These are phyloP conservation scores for Neurospora tetrasperma DNA, from an alignment of 495 filamentous ascomycete species.

Conservation along the genomic window DNA sequence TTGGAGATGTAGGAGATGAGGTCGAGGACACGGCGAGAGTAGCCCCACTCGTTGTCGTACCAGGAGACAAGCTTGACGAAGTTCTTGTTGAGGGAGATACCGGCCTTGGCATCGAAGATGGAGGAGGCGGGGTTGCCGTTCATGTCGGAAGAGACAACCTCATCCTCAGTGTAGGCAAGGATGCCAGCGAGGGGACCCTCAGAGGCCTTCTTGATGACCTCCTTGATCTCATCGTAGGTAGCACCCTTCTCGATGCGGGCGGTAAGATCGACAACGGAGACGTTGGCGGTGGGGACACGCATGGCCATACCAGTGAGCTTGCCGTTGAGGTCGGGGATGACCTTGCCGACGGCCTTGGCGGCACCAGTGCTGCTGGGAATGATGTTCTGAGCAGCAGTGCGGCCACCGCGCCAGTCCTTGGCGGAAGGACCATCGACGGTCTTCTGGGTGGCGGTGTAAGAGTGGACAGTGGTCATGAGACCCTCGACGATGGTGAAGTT, in stretches of 20 bases:
- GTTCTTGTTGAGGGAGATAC: slow-evolving; percentile 94
- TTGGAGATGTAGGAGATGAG: slow-evolving; percentile 88
- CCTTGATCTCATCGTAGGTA: slow-evolving; percentile 91
- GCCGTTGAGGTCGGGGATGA: slow-evolving; percentile 93
- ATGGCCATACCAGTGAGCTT: slow-evolving; percentile 99
- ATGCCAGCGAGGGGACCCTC: slow-evolving; percentile 72
- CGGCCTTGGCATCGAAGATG: slow-evolving; percentile 99
- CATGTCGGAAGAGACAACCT: slow-evolving; percentile 86
- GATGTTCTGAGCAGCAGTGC: slow-evolving; percentile 98
- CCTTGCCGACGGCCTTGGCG: slow-evolving; percentile 99
- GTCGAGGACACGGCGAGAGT: slow-evolving; percentile 97
- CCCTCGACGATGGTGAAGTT: slow-evolving; percentile 96
- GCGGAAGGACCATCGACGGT: slow-evolving; percentile 93
- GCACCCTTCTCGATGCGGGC: slow-evolving; percentile 84
- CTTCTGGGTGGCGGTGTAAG: slow-evolving; percentile 99
- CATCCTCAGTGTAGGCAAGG: slow-evolving; percentile 93
- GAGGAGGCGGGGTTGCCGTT: slow-evolving; percentile 86
- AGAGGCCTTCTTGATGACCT: slow-evolving; percentile 76
- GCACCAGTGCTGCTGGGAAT: slow-evolving; percentile 98
- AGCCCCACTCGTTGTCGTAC: slow-evolving; percentile 88
- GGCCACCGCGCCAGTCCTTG: slow-evolving; percentile 99
- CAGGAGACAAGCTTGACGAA: slow-evolving; percentile 98
- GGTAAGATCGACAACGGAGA: slow-evolving; percentile 97
- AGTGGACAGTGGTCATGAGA: slow-evolving; percentile 99
- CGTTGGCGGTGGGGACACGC: slow-evolving; percentile 97